A percentile compares a stretch with the other conserved stretches of the same genome.
phyloP scores from a whole-genome alignment of 108 stramenopile genomes.

The Parmales sp. region DNA sequence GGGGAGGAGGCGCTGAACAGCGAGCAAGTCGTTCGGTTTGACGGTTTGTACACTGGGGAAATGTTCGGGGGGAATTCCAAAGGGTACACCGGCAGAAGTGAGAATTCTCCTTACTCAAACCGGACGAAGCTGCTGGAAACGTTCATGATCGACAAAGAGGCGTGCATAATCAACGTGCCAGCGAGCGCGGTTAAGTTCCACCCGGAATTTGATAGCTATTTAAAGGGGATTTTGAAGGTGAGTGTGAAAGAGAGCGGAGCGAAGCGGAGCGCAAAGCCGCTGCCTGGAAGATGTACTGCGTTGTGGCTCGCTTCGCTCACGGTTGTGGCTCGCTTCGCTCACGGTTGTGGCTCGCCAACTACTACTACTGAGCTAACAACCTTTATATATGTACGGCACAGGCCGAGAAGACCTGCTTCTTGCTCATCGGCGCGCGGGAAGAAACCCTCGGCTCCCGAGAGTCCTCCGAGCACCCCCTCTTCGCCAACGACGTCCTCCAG shows the following conservation, averaged over 20 bases:
- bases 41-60: not conserved
- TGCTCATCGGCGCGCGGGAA: too few relatives aligned
- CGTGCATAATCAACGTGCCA: not conserved
- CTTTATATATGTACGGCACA: too few relatives aligned
- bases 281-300: not conserved
- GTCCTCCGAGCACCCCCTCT: not conserved
- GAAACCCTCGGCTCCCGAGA: not conserved
- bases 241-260: not conserved
- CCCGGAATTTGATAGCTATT: not conserved
- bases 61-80: not conserved
- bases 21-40: not conserved
- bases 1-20: not conserved
- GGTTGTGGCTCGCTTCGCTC: not conserved
- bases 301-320: not conserved
- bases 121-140: not conserved
- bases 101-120: not conserved
- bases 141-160: not conserved
- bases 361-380: not conserved
- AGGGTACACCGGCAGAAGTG: not conserved
- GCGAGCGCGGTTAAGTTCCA: not conserved
- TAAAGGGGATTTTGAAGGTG: slow-evolving; percentile 1
- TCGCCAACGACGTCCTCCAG: not conserved
- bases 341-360: not conserved
- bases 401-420: too few relatives aligned
- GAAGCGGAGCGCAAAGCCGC: not conserved